A percentile compares a stretch with the other conserved stretches of the same genome.
These are phyloP conservation scores for Solanum ossicruentum DNA, from an alignment of 257 asterid species.

Conservation along the genomic window DNA sequence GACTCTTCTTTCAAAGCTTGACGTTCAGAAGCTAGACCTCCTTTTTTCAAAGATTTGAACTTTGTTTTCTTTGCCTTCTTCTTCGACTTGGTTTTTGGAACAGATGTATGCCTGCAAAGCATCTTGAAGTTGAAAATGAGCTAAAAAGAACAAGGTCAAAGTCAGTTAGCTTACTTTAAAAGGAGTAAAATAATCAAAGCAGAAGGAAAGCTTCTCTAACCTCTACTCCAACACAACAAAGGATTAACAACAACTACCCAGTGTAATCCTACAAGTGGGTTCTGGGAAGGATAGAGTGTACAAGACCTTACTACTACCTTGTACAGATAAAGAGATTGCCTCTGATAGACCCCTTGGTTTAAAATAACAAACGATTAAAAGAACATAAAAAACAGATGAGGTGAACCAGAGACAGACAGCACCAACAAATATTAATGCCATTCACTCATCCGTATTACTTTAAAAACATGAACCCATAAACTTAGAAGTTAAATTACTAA, in stretches of 20 bases:
- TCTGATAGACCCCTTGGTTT: neutral
- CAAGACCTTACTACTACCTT: neutral
- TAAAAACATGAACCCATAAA: neutral
- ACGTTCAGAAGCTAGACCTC: conserved; percentile 54
- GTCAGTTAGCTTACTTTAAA: neutral
- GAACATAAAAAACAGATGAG: neutral
- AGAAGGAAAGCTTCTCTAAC: neutral
- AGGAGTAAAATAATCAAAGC: neutral
- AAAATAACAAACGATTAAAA: neutral
- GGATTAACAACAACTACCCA: neutral
- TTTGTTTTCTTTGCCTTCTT: conserved; percentile 78
- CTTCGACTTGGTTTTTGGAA: conserved; percentile 58
- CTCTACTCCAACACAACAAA: neutral
- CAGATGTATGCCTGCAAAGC: conserved; percentile 37
- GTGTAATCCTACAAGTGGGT: neutral
- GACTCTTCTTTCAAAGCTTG: conserved; percentile 45
- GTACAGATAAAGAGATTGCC: neutral
- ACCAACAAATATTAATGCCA: neutral
- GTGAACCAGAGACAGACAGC: neutral
- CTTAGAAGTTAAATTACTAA: neutral
- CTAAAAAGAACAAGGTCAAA: neutral
- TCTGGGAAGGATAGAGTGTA: neutral
- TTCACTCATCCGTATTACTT: neutral
- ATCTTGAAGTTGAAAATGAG: conserved; percentile 6
- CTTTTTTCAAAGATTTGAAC: conserved; percentile 92